Conservation (phyloP, 495 filamentous ascomycete species). For the Daldinia childiae region DNA sequence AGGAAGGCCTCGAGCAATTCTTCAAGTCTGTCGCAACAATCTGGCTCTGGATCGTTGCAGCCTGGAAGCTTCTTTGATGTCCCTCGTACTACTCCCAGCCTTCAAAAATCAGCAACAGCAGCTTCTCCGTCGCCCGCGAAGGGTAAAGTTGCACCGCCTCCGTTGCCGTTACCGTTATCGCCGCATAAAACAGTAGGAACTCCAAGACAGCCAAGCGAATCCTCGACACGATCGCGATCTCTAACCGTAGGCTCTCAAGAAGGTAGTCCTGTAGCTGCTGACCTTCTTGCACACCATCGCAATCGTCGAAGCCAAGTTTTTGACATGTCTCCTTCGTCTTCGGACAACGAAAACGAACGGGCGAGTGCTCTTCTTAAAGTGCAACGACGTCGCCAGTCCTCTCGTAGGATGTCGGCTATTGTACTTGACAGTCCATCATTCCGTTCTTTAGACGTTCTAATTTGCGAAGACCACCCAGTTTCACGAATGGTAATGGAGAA, state of each 20-base stretch:
- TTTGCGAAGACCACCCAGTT: slow-evolving; percentile 98
- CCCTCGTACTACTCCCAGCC: slow-evolving; percentile 65
- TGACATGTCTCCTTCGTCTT: slow-evolving; percentile 96
- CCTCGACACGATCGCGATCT: slow-evolving; percentile 75
- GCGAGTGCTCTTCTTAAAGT: slow-evolving; percentile 92
- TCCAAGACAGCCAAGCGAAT: slow-evolving; percentile 56
- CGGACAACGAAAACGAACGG: slow-evolving; percentile 93
- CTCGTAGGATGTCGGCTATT: slow-evolving; percentile 89
- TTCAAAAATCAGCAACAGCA: slow-evolving; percentile 67
- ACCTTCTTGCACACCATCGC: slow-evolving; percentile 79
- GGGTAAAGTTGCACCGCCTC: slow-evolving; percentile 64
- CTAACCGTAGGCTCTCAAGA: slow-evolving; percentile 96
- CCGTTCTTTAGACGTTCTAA: slow-evolving; percentile 89
- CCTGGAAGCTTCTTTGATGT: slow-evolving; percentile 79
- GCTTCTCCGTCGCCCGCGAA: slow-evolving; percentile 82
- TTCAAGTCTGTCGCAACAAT: slow-evolving; percentile 82
- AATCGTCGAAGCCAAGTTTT: slow-evolving; percentile 94
- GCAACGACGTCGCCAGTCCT: slow-evolving; percentile 90
- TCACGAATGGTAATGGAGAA: slow-evolving; percentile 97
- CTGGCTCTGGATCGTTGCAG: slow-evolving; percentile 70
- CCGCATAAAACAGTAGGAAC: slow-evolving; percentile 62
- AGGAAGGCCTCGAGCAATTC: slow-evolving; percentile 84
- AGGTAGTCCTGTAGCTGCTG: slow-evolving; percentile 72
- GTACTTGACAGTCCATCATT: slow-evolving; percentile 83
- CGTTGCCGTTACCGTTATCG: slow-evolving; percentile 57